Base-by-base conservation (phyloP, 805 yeast genomes). In the Jamesozyma piceae region DNA sequence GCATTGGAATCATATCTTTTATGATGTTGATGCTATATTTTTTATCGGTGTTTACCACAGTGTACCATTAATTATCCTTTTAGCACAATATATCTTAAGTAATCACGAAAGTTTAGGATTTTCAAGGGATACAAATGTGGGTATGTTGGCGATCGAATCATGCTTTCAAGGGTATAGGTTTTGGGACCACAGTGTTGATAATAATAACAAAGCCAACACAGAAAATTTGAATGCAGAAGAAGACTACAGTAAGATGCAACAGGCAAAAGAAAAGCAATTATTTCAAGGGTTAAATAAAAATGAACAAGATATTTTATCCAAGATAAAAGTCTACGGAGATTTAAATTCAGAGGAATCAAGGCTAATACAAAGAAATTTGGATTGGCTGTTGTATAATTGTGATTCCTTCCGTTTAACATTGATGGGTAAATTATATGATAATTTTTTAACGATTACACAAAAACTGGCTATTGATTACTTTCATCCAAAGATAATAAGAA, bases 401-500 rank as follows among this genome's bases (percentile, higher is more conserved):
- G 71, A 72, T 46, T 67, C 68, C 10, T 50, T 54, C 22, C 72
- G 77, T 43, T 32, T 76, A 2, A 70, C 75, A 35, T 57, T 76
- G 26, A 64, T 75, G 29, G 78, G 80, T 0, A 69, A 76, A 3
- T 60, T 74, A 24, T 61, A 59, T 41, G 72, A 72, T 46, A 77
- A 74, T 51, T 77, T 73, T 47, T 62, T 74, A 61, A 77, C 79
- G 3, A 50, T 75, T 2, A 65, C 74, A 32, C 71, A 75, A 13
- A 76, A 80, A 15, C 52, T 77, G 29, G 76, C 78, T 0, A 55
- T 77, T 1, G 77, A 76, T 49, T 58, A 72, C 5, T 64, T 52
- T 37, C 83, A 78, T 57, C 80, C 82, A 1, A 75, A 76, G 50
- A 75, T 78, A 26, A 68, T 71, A 45, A 56, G 82, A 43, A 74